Conservation (phyloP, 2,329 filamentous ascomycete genomes). For the Botryotinia convoluta region DNA sequence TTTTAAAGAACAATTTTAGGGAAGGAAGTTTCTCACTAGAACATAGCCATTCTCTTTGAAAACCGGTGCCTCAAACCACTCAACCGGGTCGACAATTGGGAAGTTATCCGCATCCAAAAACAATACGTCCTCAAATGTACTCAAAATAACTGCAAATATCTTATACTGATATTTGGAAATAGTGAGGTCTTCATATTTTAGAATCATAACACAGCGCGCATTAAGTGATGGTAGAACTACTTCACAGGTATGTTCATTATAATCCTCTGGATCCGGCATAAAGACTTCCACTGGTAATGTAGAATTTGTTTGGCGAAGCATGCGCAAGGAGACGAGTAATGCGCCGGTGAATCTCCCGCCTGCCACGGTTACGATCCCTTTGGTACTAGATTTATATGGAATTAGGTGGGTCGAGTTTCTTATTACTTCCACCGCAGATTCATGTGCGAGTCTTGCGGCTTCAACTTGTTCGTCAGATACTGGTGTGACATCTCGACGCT, state of each 20-base stretch:
- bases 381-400: conserved; percentile 4
- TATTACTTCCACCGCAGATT: conserved; percentile 4
- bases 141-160: conserved; percentile 48
- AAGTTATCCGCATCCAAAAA: conserved; percentile 49
- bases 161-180: conserved; percentile 49
- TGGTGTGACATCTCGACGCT: conserved; percentile 14
- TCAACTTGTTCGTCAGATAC: conserved; percentile 10
- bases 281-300: conserved; percentile 44
- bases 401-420: neutral
- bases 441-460: neutral
- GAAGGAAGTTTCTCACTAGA: conserved; percentile 22
- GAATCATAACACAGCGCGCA: conserved; percentile 43
- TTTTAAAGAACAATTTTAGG: neutral
- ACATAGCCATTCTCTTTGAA: conserved; percentile 44
- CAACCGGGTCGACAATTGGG: conserved; percentile 42
- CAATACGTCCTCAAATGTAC: conserved; percentile 48
- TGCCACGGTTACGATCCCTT: conserved; percentile 45
- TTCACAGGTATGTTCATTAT: conserved; percentile 41
- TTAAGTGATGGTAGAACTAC: conserved; percentile 40
- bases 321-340: conserved; percentile 41
- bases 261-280: conserved; percentile 39
- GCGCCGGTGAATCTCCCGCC: conserved; percentile 40
- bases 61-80: conserved; percentile 43
- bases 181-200: conserved; percentile 39
- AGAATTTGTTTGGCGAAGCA: conserved; percentile 42